Conservation (phyloP, 495 filamentous ascomycete genomes). For the Talaromyces trachyspermus region DNA sequence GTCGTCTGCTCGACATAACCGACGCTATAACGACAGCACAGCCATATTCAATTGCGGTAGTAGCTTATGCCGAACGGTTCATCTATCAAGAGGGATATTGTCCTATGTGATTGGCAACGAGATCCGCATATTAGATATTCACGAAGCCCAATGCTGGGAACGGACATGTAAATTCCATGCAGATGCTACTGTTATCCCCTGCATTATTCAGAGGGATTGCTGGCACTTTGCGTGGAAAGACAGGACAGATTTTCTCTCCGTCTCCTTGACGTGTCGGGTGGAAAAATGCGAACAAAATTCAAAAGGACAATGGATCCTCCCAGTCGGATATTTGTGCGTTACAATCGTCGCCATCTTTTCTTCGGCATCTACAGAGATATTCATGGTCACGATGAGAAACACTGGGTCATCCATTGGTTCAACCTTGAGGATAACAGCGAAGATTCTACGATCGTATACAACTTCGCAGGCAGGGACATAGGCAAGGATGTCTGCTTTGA, state of each 20-base stretch:
- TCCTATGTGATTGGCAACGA: conserved; percentile 50
- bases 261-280: conserved; percentile 43
- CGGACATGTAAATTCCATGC: conserved; percentile 20
- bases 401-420: conserved; percentile 56
- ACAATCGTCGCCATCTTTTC: conserved; percentile 57
- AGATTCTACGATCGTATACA: conserved; percentile 36
- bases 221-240: conserved; percentile 43
- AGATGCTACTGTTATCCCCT: conserved; percentile 52
- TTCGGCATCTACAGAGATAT: conserved; percentile 54
- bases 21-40: conserved; percentile 53
- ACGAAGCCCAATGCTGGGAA: conserved; percentile 26
- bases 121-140: conserved; percentile 59
- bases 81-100: conserved; percentile 56
- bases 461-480: conserved; percentile 56
- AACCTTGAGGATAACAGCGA: conserved; percentile 35
- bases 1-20: conserved; percentile 51
- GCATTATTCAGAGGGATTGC: conserved; percentile 52
- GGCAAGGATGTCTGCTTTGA: conserved; percentile 66
- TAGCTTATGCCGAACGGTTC: conserved; percentile 56
- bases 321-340: conserved; percentile 54
- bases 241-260: conserved; percentile 45
- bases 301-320: conserved; percentile 15
- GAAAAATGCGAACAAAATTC: conserved; percentile 5
- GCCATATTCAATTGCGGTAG: conserved; percentile 52
- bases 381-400: conserved; percentile 41